Evolutionary conservation across 2,329 filamentous ascomycete species (phyloP), one percentile per base, ranked within the genome.

Genomic region (Byssoonygena ceratinophila): DNA sequence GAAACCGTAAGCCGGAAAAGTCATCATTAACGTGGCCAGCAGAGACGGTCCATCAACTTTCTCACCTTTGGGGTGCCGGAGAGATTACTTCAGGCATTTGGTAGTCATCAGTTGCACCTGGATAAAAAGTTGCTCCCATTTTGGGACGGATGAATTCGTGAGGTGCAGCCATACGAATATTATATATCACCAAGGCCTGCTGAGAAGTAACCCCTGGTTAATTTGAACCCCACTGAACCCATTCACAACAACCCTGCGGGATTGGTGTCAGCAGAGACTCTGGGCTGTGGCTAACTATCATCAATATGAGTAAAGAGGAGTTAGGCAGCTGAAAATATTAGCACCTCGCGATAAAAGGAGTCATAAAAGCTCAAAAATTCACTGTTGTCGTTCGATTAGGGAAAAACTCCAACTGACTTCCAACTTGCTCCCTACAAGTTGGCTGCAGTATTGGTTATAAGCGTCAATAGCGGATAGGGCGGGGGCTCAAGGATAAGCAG

Each of bases 71-170:
- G 57, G 83, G 83, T 61, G 80, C 77, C 52, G 83, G 83, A 62
- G 83, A 83, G 59, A 85, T 77, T 63, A 85, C 72, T 68, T 84
- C 81, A 58, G 80, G 79, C 74, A 84, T 79, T 66, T 82, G 82
- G 67, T 80, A 84, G 67, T 84, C 80, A 69, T 85, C 82, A 59
- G 76, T 74, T 47, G 78, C 78, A 60, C 82, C 82, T 60, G 83
- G 83, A 65, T 82, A 76, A 67, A 83, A 85, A 46, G 82, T 86
- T 53, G 83, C 82, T 55, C 75, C 74, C 64, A 80, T 60, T 54
- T 64, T 64, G 59, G 66, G 63, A 60, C 70, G 68, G 61, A 66
- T 64, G 61, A 61, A 66, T 58, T 66, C 64, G 57, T 67, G 63
- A 51, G 66, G 65, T 57, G 63, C 64, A 58, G 64, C 60, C 59